Base-by-base conservation (phyloP, 1,284 basidiomycete genomes). In the Cutaneotrichosporon sp. region DNA sequence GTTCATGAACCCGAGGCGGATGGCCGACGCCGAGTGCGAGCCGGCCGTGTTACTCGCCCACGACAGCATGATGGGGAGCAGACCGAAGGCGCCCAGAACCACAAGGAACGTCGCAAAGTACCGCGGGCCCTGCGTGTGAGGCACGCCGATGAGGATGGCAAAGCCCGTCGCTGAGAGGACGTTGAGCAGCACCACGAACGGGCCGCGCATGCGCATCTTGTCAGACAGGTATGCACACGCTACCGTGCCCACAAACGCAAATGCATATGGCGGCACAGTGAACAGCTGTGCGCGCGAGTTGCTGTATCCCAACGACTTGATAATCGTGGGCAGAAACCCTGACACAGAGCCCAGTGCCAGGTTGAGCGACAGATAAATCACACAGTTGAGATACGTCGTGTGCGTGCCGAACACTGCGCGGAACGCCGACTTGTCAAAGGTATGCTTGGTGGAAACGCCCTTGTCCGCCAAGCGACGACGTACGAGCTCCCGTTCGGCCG, bases 321-420 rank as follows among this genome's bases (percentile, higher is more conserved):
- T 81, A 63, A 90, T 88, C 0, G 88, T 90, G 0, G 88, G 88
- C 17, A 90, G 75, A 73, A 90, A 91, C 0, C 87, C 88, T 2
- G 83, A 83, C 41, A 87, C 83, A 7, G 85, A 85, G 13, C 46
- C 46, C 20, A 53, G 52, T 13, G 34, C 13, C 23, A 53, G 40
- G 46, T 48, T 53, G 14, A 51, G 35, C 22, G 41, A 22, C 22
- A 51, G 22, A 36, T 51, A 51, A 13, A 33, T 81, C 41, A 54
- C 44, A 15, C 49, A 21, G 39, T 55, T 55, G 35, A 55, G 53
- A 41, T 48, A 55, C 8, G 54, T 55, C 13, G 49, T 51, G 26
- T 35, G 54, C 13, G 30, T 48, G 0, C 10, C 8, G 23, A 55
- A 51, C 20, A 51, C 53, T 34, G 42, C 48, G 4, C 17, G 33